Base-by-base conservation (phyloP, 2,329 filamentous ascomycete species). In the Penicillium freii region DNA sequence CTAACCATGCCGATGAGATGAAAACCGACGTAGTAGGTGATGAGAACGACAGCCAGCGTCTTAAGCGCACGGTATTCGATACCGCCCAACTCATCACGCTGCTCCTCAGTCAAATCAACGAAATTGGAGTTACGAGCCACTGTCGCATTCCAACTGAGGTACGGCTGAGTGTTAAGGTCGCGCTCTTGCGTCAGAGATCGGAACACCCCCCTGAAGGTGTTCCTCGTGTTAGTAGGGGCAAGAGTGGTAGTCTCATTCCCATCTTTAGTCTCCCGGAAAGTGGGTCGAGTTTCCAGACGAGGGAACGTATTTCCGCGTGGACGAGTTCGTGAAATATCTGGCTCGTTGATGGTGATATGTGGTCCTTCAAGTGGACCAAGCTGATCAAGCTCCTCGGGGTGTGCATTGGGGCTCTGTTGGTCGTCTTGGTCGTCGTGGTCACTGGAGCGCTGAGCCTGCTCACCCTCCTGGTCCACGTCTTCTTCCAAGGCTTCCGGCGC, bases 11-110 rank as follows among this genome's bases (percentile, higher is more conserved):
- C 91, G 4, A 97, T 79, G 2, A 92, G 66, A 67, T 92, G 90
- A 66, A 96, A 97, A 0, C 88, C 87, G 71, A 91, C 84, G 69
- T 89, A 97, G 74, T 97, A 99, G 8, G 77, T 78, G 3, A 89
- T 81, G 21, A 97, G 79, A 31, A 97, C 86, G 29, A 91, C 71
- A 1, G 90, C 90, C 47, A 99, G 77, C 2, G 91, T 91, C 73
- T 96, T 95, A 59, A 99, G 74, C 0, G 93, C 90, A 6, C 94
- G 88, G 70, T 99, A 99, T 73, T 99, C 94, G 62, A 99, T 96
- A 21, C 94, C 94, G 11, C 94, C 94, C 2, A 99, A 78, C 74
- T 99, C 94, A 71, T 99, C 92, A 63, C 94, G 85, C 75, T 99
- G 92, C 62, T 94, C 91, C 64, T 96, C 89, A 0, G 89, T 90